A percentile compares a stretch with the other conserved stretches of the same genome.
These are phyloP conservation scores for Pleurotus platypus DNA, from an alignment of 768 basidiomycete species.

Conservation along the genomic window DNA sequence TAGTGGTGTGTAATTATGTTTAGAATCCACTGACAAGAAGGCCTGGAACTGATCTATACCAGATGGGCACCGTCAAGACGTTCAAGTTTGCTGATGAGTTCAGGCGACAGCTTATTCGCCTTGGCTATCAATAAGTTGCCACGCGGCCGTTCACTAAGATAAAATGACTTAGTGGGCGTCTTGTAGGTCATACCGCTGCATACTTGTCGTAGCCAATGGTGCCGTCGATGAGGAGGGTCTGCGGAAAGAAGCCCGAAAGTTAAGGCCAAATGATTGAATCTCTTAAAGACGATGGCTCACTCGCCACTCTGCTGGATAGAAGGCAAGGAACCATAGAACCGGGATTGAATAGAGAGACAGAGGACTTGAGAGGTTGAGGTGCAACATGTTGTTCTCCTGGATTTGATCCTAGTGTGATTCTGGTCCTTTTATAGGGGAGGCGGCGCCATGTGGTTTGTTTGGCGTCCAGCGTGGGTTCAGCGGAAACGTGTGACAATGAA, in stretches of 20 bases:
- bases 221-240: conserved; percentile 23
- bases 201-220: conserved; percentile 33
- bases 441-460: no score
- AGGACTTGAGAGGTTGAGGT: neutral
- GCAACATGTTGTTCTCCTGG: neutral
- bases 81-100: conserved; percentile 18
- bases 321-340: conserved; percentile 19
- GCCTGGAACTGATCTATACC: no score
- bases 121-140: conserved; percentile 17
- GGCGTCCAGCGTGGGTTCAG: no score
- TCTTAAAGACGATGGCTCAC: conserved; percentile 2
- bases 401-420: no score
- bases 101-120: conserved; percentile 21
- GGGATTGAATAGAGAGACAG: conserved; percentile 24
- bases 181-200: neutral
- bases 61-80: conserved; percentile 34
- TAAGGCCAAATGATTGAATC: no score
- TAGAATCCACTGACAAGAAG: no score
- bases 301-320: conserved; percentile 19
- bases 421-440: no score
- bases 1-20: no score
- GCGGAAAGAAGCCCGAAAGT: neutral
- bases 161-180: no score
- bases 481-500: no score
- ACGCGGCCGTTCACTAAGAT: conserved; percentile 27